Percentiles rank a stretch among this genome's conserved stretches.
Evolutionary conservation across 257 asterid genomes (phyloP).

Genomic region (Jacaranda copaia): DNA sequence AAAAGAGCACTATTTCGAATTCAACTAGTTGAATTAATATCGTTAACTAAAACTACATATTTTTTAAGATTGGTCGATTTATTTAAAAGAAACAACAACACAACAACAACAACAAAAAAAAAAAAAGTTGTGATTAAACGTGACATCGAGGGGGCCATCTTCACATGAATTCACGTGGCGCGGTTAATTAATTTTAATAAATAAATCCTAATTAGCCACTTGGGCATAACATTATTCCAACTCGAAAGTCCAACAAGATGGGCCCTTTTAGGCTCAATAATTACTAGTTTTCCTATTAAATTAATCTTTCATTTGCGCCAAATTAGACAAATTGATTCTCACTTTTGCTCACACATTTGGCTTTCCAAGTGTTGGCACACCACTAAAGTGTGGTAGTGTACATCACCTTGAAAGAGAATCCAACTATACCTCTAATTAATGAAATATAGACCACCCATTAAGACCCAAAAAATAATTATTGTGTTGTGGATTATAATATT

Average conservation of each 20-base stretch:
- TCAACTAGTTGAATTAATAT: too few species aligned
- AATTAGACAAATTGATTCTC: conserved; percentile 43
- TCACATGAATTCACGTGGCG: conserved; percentile 77
- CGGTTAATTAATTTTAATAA: conserved; percentile 41
- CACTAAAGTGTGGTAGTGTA: conserved; percentile 21
- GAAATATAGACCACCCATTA: conserved; percentile 59
- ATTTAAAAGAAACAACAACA: too few species aligned
- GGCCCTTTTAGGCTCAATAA: conserved; percentile 54
- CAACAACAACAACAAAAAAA: not conserved
- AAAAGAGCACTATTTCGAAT: too few species aligned
- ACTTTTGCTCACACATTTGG: conserved; percentile 42
- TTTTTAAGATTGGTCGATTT: too few species aligned
- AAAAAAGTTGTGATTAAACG: conserved; percentile 17
- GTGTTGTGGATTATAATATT: conserved; percentile 36
- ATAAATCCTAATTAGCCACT: conserved; percentile 39
- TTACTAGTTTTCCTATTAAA: conserved; percentile 37
- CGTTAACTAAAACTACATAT: too few species aligned
- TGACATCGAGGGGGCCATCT: conserved; percentile 64
- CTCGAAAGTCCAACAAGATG: conserved; percentile 49
- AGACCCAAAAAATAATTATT: conserved; percentile 44
- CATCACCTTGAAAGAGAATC: conserved; percentile 39
- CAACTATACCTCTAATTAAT: conserved; percentile 52
- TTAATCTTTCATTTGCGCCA: conserved; percentile 34
- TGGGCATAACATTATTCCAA: conserved; percentile 40
- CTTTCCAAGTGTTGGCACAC: conserved; percentile 42